Conservation (phyloP, 257 asterid species). For the Linderniella brevidens region DNA sequence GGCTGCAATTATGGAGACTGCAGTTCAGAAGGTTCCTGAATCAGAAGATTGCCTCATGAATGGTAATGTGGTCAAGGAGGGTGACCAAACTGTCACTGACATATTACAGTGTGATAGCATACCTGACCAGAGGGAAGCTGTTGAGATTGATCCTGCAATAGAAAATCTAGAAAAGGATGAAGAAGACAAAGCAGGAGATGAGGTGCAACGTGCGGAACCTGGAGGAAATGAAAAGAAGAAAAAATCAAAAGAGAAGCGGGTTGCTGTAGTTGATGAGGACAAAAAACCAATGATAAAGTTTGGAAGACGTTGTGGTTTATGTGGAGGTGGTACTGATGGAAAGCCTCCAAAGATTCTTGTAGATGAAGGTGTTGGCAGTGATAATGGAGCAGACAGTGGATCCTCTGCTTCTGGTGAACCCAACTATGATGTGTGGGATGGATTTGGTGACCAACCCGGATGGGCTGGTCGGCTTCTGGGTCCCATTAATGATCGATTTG, state of each 20-base stretch:
- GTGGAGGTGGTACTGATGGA: constrained; percentile 90
- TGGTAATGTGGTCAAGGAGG: constrained; percentile 21
- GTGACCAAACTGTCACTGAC: constrained; percentile 18
- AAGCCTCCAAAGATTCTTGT: constrained; percentile 70
- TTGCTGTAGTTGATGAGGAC: constrained; percentile 16
- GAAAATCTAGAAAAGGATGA: constrained; percentile 3
- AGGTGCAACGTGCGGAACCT: constrained; percentile 19
- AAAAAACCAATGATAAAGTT: constrained; percentile 44
- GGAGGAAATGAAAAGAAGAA: constrained; percentile 19
- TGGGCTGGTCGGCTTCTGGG: constrained; percentile 99
- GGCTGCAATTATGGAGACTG: constrained; percentile 18
- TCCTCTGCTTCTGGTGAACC: constrained; percentile 85
- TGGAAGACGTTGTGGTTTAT: constrained; percentile 90
- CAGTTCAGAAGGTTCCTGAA: constrained; percentile 16
- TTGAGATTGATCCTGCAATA: constrained; percentile 18
- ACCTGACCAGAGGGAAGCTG: constrained; percentile 17
- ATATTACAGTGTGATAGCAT: constrained; percentile 14
- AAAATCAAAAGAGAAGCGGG: constrained; percentile 16
- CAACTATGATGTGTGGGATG: constrained; percentile 84
- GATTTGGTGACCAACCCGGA: constrained; percentile 84
- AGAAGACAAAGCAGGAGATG: no score
- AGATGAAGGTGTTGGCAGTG: constrained; percentile 59
- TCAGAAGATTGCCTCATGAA: constrained; percentile 22
- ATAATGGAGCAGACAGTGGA: constrained; percentile 68
- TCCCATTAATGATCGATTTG: constrained; percentile 86